Evolutionary conservation across 805 yeast genomes (phyloP), one percentile per base, ranked within the genome.

Genomic region (Wickerhamomyces alni): DNA sequence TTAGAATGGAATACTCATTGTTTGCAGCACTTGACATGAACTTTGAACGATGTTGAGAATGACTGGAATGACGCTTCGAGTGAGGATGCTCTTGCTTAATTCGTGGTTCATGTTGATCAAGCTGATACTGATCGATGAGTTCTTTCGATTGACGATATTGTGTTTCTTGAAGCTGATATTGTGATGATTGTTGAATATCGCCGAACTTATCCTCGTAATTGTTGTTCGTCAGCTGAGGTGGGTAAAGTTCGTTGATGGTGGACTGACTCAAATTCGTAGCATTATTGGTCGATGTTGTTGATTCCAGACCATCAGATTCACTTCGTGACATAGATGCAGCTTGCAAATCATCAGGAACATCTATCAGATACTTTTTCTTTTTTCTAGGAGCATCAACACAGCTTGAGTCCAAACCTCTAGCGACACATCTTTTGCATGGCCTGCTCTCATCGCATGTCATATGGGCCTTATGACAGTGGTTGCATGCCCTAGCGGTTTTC

Each of bases 371-470:
- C 59, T 91, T 91, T 63, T 85, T 84, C 46, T 77, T 70, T 61
- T 87, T 88, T 35, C 98, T 66, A 3, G 93, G 93, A 5, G 96
- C 96, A 63, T 93, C 97, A 25, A 75, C 76, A 63, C 98, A 91
- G 0, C 85, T 69, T 13, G 66, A 73, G 2, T 70, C 73, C 13
- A 87, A 62, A 0, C 89, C 91, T 52, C 87, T 70, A 22, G 68
- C 69, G 3, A 82, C 58, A 59, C 99, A 91, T 36, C 96, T 61
- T 39, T 72, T 71, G 54, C 99, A 91, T 0, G 95, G 95, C 29
- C 95, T 75, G 56, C 60, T 58, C 19, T 80, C 75, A 51, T 89
- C 96, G 60, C 99, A 91, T 0, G 97, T 86, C 70, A 89, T 77
- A 59, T 91, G 99, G 2, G 95, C 85, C 51, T 79, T 76, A 44